Percentiles rank a stretch among this genome's conserved stretches.
phyloP scores from a whole-genome alignment of 768 basidiomycete genomes.

The Leccinum subtestaceum region DNA sequence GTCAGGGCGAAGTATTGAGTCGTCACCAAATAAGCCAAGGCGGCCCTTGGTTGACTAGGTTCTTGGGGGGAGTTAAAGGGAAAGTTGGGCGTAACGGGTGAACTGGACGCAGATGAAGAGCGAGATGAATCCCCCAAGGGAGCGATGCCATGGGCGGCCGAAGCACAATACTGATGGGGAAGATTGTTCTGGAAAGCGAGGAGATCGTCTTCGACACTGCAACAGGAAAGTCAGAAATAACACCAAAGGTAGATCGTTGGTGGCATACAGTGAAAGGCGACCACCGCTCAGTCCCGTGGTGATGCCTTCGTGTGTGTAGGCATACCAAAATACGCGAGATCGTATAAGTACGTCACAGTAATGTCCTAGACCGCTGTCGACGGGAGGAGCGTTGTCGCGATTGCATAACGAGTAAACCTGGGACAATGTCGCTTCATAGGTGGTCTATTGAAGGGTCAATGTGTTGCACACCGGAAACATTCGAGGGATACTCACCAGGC shows the following conservation, averaged over 20 bases:
- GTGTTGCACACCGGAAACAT: neutral
- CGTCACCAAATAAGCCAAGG: constrained; percentile 49
- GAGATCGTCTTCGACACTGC: constrained; percentile 74
- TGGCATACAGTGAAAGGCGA: constrained; percentile 70
- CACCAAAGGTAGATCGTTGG: neutral
- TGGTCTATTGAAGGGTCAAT: constrained; percentile 40
- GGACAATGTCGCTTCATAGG: constrained; percentile 80
- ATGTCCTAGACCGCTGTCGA: constrained; percentile 48
- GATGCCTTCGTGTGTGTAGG: constrained; percentile 81
- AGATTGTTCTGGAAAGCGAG: constrained; percentile 66
- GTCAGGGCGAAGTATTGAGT: constrained; percentile 66
- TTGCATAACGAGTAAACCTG: constrained; percentile 79
- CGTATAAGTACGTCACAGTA: constrained; percentile 63
- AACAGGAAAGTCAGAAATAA: constrained; percentile 3
- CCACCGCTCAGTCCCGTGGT: constrained; percentile 82
- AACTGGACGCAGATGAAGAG: constrained; percentile 31
- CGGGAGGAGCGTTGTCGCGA: constrained; percentile 41
- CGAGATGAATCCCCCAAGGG: constrained; percentile 35
- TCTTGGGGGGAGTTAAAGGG: constrained; percentile 25
- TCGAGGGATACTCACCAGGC: constrained; percentile 11
- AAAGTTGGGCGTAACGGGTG: constrained; percentile 22
- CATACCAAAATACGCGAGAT: constrained; percentile 87
- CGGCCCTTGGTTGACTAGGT: constrained; percentile 30
- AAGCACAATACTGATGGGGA: constrained; percentile 38
- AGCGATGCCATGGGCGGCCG: constrained; percentile 27